phyloP scores from a whole-genome alignment of 805 yeast genomes.

The Ogataea paraovalis region DNA sequence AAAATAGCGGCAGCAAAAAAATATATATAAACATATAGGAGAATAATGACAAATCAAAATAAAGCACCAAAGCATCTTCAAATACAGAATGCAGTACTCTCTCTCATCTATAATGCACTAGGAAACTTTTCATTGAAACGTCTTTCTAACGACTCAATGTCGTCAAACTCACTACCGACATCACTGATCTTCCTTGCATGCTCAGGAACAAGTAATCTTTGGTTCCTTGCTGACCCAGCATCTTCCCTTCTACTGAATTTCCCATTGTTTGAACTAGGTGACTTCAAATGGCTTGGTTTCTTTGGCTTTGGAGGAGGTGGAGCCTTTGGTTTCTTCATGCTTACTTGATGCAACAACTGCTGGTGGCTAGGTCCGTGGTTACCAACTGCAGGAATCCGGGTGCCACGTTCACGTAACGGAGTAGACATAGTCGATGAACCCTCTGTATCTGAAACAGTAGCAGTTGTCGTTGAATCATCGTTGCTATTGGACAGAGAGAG shows the following conservation, averaged over 20 bases:
- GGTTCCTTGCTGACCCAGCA: neutral
- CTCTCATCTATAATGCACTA: slow-evolving; percentile 44
- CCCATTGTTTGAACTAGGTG: slow-evolving; percentile 17
- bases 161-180: slow-evolving; percentile 27
- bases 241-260: too few relatives aligned
- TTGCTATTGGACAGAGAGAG: neutral
- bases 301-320: slow-evolving; percentile 59
- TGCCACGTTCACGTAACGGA: slow-evolving; percentile 7
- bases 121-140: slow-evolving; percentile 59
- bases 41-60: too few relatives aligned
- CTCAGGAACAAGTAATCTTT: neutral
- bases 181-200: slow-evolving; percentile 14
- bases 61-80: too few relatives aligned
- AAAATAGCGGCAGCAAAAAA: neutral
- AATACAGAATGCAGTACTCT: too few relatives aligned
- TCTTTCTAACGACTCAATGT: slow-evolving; percentile 55
- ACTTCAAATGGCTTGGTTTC: slow-evolving; percentile 54
- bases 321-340: slow-evolving; percentile 16
- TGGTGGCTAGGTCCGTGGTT: neutral
- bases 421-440: slow-evolving; percentile 18
- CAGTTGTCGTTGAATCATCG: neutral
- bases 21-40: too few relatives aligned
- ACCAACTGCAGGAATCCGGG: neutral
- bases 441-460: neutral
- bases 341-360: slow-evolving; percentile 4